Evolutionary conservation across 805 yeast genomes (phyloP), one percentile per base, ranked within the genome.

Genomic region (Sugiyamaella mastotermitis): DNA sequence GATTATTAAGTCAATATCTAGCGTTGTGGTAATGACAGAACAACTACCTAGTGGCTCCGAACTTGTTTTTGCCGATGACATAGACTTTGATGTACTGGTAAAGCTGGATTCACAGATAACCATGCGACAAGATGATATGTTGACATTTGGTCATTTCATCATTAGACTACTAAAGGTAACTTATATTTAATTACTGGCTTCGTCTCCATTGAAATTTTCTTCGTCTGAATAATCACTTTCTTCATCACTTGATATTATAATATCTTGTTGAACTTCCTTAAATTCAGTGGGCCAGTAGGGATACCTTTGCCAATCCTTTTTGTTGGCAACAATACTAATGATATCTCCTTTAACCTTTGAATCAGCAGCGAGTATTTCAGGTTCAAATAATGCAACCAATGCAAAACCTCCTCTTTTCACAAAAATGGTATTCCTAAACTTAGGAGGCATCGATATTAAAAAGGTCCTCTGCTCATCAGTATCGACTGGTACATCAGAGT

Each of bases 371-470:
- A 37, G 30, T 18, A 30, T 30, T 27, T 47, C 56, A 1, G 48
- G 35, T 1, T 47, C 38, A 32, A 40, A 49, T 35, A 53, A 35
- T 21, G 43, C 52, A 1, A 55, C 51, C 5, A 62, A 46, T 2
- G 54, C 61, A 21, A 48, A 47, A 15, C 66, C 65, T 8, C 64
- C 64, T 3, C 66, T 49, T 22, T 53, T 51, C 18, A 62, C 55
- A 43, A 60, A 61, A 28, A 56, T 47, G 26, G 60, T 56, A 40
- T 57, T 59, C 14, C 62, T 46, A 38, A 61, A 53, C 41, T 52
- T 50, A 17, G 60, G 59, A 11, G 59, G 58, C 50, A 61, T 49
- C 18, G 50, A 50, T 1, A 56, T 62, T 6, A 60, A 48, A 14
- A 60, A 37, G 2, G 40, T 38, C 16, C 31, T 27, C 14, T 29